Conservation (phyloP, 2,329 filamentous ascomycete genomes). For the Pseudovirgaria hyperparasitica region DNA sequence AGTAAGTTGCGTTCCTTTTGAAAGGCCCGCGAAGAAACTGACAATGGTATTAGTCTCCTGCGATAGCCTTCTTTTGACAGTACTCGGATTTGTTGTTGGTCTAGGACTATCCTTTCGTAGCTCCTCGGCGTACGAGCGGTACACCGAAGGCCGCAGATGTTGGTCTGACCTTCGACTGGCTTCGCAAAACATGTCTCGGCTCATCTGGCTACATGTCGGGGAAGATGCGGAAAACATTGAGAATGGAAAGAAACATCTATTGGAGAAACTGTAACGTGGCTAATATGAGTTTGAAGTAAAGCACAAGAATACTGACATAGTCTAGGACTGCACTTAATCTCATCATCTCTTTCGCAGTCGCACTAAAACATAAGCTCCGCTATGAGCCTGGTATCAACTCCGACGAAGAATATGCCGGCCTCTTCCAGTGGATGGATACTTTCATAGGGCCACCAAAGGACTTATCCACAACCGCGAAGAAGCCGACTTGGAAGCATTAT, state of each 20-base stretch:
- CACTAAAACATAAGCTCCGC: conserved; percentile 70
- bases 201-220: conserved; percentile 68
- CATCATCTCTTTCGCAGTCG: conserved; percentile 61
- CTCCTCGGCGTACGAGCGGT: conserved; percentile 63
- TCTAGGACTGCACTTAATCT: conserved; percentile 57
- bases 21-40: background rate
- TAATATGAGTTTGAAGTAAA: conserved; percentile 5
- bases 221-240: conserved; percentile 49
- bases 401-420: conserved; percentile 55
- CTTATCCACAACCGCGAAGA: conserved; percentile 45
- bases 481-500: conserved; percentile 45
- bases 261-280: conserved; percentile 47
- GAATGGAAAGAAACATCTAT: conserved; percentile 49
- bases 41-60: conserved; percentile 32
- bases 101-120: conserved; percentile 66
- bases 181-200: conserved; percentile 47
- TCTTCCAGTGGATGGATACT: conserved; percentile 61
- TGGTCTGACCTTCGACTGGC: conserved; percentile 47
- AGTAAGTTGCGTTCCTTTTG: background rate
- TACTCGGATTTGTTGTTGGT: conserved; percentile 72
- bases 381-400: conserved; percentile 75
- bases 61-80: conserved; percentile 56
- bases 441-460: no score
- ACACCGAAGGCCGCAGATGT: conserved; percentile 46
- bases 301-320: conserved; percentile 4